These are phyloP conservation scores for Termitomyces sp. DNA, from an alignment of 768 basidiomycete species.

Conservation along the genomic window DNA sequence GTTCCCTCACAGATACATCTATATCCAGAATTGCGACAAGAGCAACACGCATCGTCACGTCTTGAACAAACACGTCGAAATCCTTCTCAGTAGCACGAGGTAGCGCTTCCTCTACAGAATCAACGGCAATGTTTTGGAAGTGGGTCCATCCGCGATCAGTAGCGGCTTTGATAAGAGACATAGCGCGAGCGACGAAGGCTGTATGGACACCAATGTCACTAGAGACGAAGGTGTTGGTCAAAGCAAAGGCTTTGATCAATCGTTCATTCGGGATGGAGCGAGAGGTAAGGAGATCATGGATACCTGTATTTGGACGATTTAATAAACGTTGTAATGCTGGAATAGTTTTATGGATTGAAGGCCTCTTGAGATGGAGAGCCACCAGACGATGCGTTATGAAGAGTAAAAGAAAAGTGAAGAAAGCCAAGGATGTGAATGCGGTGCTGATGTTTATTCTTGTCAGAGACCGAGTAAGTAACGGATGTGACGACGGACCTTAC, in stretches of 20 bases:
- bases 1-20: conserved; percentile 19
- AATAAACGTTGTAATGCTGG: conserved; percentile 5
- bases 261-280: conserved; percentile 31
- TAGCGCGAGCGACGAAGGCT: conserved; percentile 25
- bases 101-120: conserved; percentile 24
- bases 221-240: conserved; percentile 52
- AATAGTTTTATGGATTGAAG: conserved; percentile 1
- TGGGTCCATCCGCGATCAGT: conserved; percentile 27
- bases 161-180: conserved; percentile 20
- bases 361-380: neutral
- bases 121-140: conserved; percentile 23
- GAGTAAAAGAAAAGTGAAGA: neutral
- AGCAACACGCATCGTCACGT: conserved; percentile 36
- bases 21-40: conserved; percentile 35
- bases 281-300: conserved; percentile 18
- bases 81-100: conserved; percentile 6
- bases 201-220: conserved; percentile 26
- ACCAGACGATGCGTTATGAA: neutral
- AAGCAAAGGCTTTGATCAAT: conserved; percentile 24
- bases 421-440: neutral
- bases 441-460: neutral
- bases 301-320: conserved; percentile 6
- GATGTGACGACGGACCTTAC: neutral
- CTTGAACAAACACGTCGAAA: conserved; percentile 38
- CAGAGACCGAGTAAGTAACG: neutral